Evolutionary conservation across 805 yeast species (phyloP), one percentile per base, ranked within the genome.

Genomic region (Saccharomycopsis olivae): DNA sequence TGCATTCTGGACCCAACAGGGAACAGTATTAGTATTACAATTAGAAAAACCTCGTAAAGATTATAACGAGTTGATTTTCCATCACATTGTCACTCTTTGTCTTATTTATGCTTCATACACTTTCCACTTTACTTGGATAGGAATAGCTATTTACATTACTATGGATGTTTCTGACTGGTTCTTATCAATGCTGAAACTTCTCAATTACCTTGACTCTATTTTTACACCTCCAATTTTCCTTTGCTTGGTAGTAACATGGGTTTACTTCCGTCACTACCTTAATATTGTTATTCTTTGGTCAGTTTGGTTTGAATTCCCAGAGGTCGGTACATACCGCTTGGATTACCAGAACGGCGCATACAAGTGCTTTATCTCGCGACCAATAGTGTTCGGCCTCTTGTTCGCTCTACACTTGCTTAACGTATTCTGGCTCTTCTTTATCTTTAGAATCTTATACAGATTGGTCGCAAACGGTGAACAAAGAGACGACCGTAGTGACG

Each of bases 101-200:
- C 71, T 92, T 51, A 87, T 92, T 52, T 79, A 81, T 74, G 67
- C 73, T 40, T 84, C 95, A 9, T 89, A 92, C 59, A 74, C 88
- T 50, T 92, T 92, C 69, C 96, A 92, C 60, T 92, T 87, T 67
- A 85, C 95, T 13, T 85, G 94, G 77, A 89, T 92, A 72, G 99
- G 99, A 4, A 59, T 92, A 27, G 83, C 81, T 14, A 73, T 92
- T 38, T 92, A 85, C 58, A 72, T 92, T 52, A 86, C 97, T 18
- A 92, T 92, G 99, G 99, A 92, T 60, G 70, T 87, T 29, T 82
- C 95, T 14, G 99, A 92, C 64, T 77, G 86, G 59, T 83, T 87
- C 61, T 65, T 92, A 49, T 80, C 96, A 5, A 51, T 67, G 3
- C 84, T 96, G 21, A 92, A 92, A 60, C 75, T 85, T n/a, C 61